Evolutionary conservation across 345 rosid species (phyloP).

Genomic region (Lenwebbia sp.): DNA sequence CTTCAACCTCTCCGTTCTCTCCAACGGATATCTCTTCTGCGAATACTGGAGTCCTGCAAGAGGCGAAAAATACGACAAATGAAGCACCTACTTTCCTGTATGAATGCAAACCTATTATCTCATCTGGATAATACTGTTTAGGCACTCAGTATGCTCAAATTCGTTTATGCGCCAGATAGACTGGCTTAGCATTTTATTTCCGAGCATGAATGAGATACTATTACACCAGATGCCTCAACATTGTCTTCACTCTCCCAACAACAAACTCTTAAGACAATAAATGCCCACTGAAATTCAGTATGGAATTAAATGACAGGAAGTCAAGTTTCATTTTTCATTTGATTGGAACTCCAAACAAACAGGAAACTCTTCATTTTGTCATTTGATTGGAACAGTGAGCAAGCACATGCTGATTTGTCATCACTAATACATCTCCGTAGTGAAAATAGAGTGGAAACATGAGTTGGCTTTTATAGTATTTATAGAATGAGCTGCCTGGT

Average conservation of each 20-base stretch:
- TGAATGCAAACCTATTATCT: no score
- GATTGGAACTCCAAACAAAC: neutral
- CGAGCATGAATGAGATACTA: neutral
- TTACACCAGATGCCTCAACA: neutral
- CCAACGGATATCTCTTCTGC: constrained; percentile 47
- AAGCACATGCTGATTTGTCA: neutral
- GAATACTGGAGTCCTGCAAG: constrained; percentile 63
- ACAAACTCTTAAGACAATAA: neutral
- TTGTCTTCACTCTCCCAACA: neutral
- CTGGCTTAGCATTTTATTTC: neutral
- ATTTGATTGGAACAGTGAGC: neutral
- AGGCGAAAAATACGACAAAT: neutral
- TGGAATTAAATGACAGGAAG: neutral
- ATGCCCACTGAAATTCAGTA: neutral
- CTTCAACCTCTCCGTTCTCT: constrained; percentile 38
- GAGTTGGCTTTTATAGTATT: neutral
- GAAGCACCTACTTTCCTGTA: neutral
- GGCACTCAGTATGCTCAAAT: neutral
- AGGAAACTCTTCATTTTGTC: neutral
- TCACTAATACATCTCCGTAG: neutral
- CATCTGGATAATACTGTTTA: neutral
- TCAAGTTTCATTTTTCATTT: neutral
- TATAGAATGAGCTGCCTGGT: neutral
- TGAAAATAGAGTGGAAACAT: neutral
- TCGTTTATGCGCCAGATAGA: neutral